Conservation (phyloP, 352 stramenopile species). For the Nothophytophthora sp. region DNA sequence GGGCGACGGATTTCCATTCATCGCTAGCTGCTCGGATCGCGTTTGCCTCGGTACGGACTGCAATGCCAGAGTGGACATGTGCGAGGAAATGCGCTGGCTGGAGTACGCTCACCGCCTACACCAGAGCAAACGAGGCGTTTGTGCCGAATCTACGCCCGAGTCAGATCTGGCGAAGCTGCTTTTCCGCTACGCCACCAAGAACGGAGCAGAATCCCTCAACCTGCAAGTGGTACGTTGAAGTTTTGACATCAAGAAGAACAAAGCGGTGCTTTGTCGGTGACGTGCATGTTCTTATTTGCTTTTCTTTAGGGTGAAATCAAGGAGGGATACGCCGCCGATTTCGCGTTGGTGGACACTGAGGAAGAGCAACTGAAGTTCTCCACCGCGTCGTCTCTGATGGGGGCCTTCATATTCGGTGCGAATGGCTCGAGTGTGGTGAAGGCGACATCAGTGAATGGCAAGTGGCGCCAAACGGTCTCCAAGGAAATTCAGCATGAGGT, state of each 20-base stretch:
- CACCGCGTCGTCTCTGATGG: constrained; percentile 54
- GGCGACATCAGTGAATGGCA: constrained; percentile 72
- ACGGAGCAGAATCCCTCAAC: constrained; percentile 66
- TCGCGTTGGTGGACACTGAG: constrained; percentile 64
- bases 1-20: constrained; percentile 67
- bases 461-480: constrained; percentile 50
- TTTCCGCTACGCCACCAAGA: constrained; percentile 69
- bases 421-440: constrained; percentile 75
- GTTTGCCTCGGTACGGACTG: constrained; percentile 78
- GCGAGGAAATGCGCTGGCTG: constrained; percentile 82
- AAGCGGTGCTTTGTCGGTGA: too few relatives aligned
- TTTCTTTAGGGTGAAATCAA: constrained; percentile 65
- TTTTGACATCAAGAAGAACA: too few relatives aligned
- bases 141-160: constrained; percentile 50
- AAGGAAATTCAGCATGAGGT: constrained; percentile 10
- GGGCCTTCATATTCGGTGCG: constrained; percentile 68
- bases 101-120: constrained; percentile 75
- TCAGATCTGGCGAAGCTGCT: constrained; percentile 64
- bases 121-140: constrained; percentile 65
- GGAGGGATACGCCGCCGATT: constrained; percentile 62
- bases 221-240: constrained; percentile 54
- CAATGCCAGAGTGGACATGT: constrained; percentile 84
- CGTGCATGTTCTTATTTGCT: too few relatives aligned
- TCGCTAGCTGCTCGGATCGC: constrained; percentile 62
- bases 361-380: constrained; percentile 77